Evolutionary conservation across 2,329 filamentous ascomycete species (phyloP), one percentile per base, ranked within the genome.

Genomic region (Neoarthrinium moseri): DNA sequence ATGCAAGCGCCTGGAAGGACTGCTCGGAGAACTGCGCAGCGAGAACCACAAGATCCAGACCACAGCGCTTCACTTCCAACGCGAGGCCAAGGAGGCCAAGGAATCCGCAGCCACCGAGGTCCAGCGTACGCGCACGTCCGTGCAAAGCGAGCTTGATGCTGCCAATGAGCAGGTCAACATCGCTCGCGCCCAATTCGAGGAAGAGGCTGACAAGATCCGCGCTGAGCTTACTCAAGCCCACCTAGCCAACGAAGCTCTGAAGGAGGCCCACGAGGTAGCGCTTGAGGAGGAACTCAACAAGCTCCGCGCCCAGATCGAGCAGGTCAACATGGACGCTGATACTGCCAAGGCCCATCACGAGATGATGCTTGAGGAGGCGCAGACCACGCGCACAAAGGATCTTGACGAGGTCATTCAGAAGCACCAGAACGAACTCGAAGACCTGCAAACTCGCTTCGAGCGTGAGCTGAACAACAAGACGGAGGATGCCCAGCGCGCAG

Each of bases 151-250:
- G 60, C 73, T 96, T 26, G 90, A 96, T 48, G 76, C 83, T 30
- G 88, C 91, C 42, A 94, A 91, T 60, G 84, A 89, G 62, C 86
- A 95, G 58, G 87, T 92, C 65, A 92, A 95, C 59, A 80, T 87
- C 45, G 83, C 92, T 22, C 86, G 90, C 43, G 83, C 87, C 37
- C 87, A 92, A 58, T 79, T 95, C 10, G 91, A 96, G 63, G 83
- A 86, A 48, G 88, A 95, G 62, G 80, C 94, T 48, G 67, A 77
- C 17, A 82, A 83, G 56, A 71, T 89, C 24, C 83, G 88, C 42
- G 70, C 76, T 12, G 87, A 94, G 63, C 72, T 94, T 36, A 88
- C 95, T 51, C 83, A 83, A 54, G 77, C 86, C 43, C 85, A 80
- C 56, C 75, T 91, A 57, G 89, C 94, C 51, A 79, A 83, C 6